Evolutionary conservation across 768 basidiomycete genomes (phyloP).

Genomic region (Ephemerocybe angulata): DNA sequence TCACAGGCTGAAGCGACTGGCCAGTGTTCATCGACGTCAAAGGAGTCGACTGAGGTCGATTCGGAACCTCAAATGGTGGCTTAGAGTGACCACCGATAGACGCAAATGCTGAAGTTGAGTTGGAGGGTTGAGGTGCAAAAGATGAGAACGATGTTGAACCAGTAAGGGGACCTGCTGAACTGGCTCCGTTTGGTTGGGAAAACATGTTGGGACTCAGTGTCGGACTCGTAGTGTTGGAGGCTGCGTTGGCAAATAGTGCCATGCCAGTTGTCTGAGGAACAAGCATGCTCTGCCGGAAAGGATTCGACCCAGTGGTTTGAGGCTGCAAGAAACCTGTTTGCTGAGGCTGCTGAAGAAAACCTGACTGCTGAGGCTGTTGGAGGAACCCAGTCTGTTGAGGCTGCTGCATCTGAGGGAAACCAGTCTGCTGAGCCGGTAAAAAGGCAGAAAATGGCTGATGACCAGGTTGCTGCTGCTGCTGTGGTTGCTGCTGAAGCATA

Average conservation of each 20-base stretch:
- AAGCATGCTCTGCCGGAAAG: constrained; percentile 80
- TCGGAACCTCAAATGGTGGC: constrained; percentile 33
- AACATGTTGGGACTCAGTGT: constrained; percentile 13
- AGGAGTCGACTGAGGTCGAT: constrained; percentile 73
- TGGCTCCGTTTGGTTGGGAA: background rate
- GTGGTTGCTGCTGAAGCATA: constrained; percentile 35
- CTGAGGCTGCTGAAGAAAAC: constrained; percentile 32
- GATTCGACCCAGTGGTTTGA: constrained; percentile 67
- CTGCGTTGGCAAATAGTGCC: constrained; percentile 36
- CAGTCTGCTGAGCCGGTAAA: constrained; percentile 42
- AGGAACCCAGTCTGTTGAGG: constrained; percentile 22
- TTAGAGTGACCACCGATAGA: constrained; percentile 19
- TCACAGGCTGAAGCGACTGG: constrained; percentile 58
- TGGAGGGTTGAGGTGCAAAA: constrained; percentile 1
- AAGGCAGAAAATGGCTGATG: constrained; percentile 55
- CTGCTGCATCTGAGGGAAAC: constrained; percentile 27
- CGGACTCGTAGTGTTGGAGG: constrained; percentile 17
- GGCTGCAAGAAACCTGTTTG: constrained; percentile 46
- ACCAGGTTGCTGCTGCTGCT: constrained; percentile 26
- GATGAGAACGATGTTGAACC: background rate
- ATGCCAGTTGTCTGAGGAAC: constrained; percentile 61
- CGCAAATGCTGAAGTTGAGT: constrained; percentile 4
- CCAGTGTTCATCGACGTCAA: constrained; percentile 41
- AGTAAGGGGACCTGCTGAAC: constrained; percentile 5
- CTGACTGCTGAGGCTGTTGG: constrained; percentile 28